A percentile compares a stretch with the other conserved stretches of the same genome.
Evolutionary conservation across 768 basidiomycete genomes (phyloP).

Genomic region (Termitomyces sp.): DNA sequence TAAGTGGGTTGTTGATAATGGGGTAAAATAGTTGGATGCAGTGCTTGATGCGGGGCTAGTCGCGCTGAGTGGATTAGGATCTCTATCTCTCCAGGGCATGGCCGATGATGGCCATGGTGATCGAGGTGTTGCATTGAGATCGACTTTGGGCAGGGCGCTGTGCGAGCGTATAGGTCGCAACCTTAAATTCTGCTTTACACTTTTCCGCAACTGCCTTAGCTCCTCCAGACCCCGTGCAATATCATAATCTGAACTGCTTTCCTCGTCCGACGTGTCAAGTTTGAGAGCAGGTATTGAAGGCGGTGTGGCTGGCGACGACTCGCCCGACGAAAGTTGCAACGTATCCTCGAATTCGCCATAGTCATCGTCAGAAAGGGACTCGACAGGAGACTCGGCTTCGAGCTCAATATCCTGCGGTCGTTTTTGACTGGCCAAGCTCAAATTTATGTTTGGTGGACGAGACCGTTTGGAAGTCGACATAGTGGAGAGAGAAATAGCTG

Average conservation of each 20-base stretch:
- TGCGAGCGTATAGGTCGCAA: constrained; percentile 72
- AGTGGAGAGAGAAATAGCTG: not conserved
- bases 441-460: constrained; percentile 51
- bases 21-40: constrained; percentile 49
- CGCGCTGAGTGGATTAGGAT: constrained; percentile 31
- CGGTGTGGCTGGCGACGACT: constrained; percentile 28
- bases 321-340: constrained; percentile 37
- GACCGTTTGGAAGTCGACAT: constrained; percentile 35
- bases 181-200: constrained; percentile 72
- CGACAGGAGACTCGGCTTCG: constrained; percentile 33
- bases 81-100: constrained; percentile 20
- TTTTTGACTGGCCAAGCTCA: constrained; percentile 32
- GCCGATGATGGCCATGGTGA: constrained; percentile 20
- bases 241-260: constrained; percentile 51
- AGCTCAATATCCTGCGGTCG: constrained; percentile 31
- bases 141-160: constrained; percentile 45
- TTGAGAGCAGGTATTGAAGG: constrained; percentile 30
- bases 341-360: constrained; percentile 36
- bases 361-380: constrained; percentile 25
- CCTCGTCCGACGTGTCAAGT: constrained; percentile 30
- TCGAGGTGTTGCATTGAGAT: constrained; percentile 25
- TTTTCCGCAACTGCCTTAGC: constrained; percentile 66
- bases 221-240: constrained; percentile 64
- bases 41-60: constrained; percentile 44
- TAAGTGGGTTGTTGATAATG: constrained; percentile 31